A percentile compares a stretch with the other conserved stretches of the same genome.
Evolutionary conservation across 345 rosid species (phyloP).

Genomic region (Clausena lansium): DNA sequence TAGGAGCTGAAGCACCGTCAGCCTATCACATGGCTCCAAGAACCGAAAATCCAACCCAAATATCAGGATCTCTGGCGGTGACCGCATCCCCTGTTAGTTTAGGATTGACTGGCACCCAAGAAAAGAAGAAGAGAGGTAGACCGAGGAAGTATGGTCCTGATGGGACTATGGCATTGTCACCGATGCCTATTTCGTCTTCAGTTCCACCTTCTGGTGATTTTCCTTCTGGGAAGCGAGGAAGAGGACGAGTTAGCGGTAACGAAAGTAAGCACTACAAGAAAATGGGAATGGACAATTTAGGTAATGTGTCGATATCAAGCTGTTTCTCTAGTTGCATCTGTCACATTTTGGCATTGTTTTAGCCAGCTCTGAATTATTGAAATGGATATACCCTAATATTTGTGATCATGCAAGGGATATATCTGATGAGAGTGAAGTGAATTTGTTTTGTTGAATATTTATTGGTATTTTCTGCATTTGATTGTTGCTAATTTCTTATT

Average conservation of each 20-base stretch:
- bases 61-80: slow-evolving; percentile 35
- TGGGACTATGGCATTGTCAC: slow-evolving; percentile 55
- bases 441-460: not conserved
- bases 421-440: slow-evolving; percentile 1
- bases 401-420: not conserved
- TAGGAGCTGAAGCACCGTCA: slow-evolving; percentile 79
- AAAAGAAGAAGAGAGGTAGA: slow-evolving; percentile 84
- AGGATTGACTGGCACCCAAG: slow-evolving; percentile 40
- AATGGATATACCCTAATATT: not conserved
- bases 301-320: slow-evolving; percentile 28
- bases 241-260: slow-evolving; percentile 42
- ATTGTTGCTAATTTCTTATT: slow-evolving; percentile 9
- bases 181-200: slow-evolving; percentile 54
- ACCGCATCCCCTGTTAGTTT: slow-evolving; percentile 35
- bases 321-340: not conserved
- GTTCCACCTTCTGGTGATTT: slow-evolving; percentile 37
- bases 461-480: slow-evolving; percentile 11
- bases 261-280: slow-evolving; percentile 51
- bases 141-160: slow-evolving; percentile 83
- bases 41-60: slow-evolving; percentile 48
- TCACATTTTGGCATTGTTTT: not conserved
- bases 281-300: slow-evolving; percentile 45
- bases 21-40: slow-evolving; percentile 64
- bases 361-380: not conserved
- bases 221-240: slow-evolving; percentile 46